phyloP scores from a whole-genome alignment of 2,329 filamentous ascomycete genomes.

The Cryphonectria naterciae region DNA sequence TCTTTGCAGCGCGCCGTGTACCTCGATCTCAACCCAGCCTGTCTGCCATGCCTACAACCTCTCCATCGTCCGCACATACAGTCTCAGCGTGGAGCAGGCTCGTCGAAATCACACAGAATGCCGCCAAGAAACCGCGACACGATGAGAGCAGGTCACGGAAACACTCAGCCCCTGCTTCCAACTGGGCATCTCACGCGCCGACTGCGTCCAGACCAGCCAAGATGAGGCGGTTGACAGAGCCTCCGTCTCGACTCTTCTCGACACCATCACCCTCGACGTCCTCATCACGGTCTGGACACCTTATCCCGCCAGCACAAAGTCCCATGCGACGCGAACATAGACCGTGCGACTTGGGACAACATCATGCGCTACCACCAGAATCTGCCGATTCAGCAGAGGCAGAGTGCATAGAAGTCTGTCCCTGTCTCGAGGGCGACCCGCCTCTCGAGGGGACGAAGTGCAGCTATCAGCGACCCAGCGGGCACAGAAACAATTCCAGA shows the following conservation, averaged over 20 bases:
- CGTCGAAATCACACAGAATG: slow-evolving; percentile 22
- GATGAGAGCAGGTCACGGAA: slow-evolving; percentile 17
- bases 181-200: background rate
- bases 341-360: background rate
- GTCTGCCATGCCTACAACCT: slow-evolving; percentile 11
- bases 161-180: background rate
- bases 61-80: background rate
- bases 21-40: background rate
- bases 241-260: background rate
- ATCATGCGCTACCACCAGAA: background rate
- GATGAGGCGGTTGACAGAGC: slow-evolving; percentile 7
- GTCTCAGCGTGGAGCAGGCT: slow-evolving; percentile 26
- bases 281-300: background rate
- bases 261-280: background rate
- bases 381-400: background rate
- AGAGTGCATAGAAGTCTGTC: slow-evolving; percentile 1
- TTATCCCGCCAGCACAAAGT: background rate
- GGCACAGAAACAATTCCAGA: background rate
- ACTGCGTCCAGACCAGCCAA: slow-evolving; percentile 5
- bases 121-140: slow-evolving; percentile 19
- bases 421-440: background rate
- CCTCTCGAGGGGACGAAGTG: background rate
- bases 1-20: background rate
- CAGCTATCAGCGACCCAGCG: background rate
- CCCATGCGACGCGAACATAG: background rate